Percentiles rank a stretch among this genome's conserved stretches.
Evolutionary conservation across 305 asterid species (phyloP).

Genomic region (Salvia sclarea): DNA sequence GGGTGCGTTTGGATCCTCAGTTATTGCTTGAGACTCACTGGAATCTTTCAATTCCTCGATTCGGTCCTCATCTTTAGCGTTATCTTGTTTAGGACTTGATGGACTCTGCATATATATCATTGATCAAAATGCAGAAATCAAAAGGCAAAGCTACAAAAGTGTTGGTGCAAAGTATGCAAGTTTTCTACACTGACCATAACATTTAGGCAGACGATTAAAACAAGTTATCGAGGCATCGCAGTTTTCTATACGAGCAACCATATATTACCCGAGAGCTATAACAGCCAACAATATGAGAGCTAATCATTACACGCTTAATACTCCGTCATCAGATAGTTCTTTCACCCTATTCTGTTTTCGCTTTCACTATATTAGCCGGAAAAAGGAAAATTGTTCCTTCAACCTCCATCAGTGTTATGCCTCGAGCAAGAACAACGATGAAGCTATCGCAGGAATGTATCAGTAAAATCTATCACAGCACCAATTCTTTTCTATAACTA

Average conservation of each 20-base stretch:
- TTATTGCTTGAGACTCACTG: conserved; percentile 27
- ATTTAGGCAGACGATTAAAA: not conserved
- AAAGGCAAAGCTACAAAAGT: not conserved
- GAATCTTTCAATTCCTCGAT: conserved; percentile 44
- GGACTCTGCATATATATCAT: conserved; percentile 44
- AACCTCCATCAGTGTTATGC: not conserved
- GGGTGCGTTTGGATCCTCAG: conserved; percentile 40
- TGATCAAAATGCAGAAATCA: conserved; percentile 25
- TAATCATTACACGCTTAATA: not conserved
- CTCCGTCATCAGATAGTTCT: not conserved
- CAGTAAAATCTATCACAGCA: conserved; percentile 4
- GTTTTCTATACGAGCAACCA: too few species aligned
- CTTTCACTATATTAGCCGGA: not conserved
- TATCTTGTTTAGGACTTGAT: conserved; percentile 34
- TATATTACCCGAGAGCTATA: not conserved
- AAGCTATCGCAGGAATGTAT: not conserved
- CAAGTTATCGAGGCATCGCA: too few species aligned
- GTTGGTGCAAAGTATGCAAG: too few species aligned
- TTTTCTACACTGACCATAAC: not conserved
- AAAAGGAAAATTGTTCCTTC: not conserved
- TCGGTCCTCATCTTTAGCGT: conserved; percentile 39
- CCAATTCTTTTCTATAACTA: not conserved
- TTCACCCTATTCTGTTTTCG: not conserved
- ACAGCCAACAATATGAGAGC: not conserved
- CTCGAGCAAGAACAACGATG: not conserved